Conservation (phyloP, 805 yeast genomes). For the Nakazawaea ambrosiae region DNA sequence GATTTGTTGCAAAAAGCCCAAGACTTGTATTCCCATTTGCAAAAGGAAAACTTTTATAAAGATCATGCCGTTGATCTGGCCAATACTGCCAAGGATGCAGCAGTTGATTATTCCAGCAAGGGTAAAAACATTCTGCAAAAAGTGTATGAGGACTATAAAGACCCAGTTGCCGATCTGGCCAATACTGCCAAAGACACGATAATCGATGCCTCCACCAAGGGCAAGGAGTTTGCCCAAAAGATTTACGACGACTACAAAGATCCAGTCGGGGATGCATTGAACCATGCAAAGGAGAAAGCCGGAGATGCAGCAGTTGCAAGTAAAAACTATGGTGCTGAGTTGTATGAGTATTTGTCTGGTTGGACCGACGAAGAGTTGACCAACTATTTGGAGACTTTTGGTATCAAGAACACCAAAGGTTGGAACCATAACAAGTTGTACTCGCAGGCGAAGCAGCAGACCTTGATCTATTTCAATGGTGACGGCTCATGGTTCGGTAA, state of each 20-base stretch:
- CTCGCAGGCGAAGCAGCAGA: slow-evolving; percentile 32
- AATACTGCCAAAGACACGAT: no score
- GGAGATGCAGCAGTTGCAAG: slow-evolving; percentile 12
- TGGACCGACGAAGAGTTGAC: slow-evolving; percentile 38
- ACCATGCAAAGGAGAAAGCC: slow-evolving; percentile 13
- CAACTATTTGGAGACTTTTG: slow-evolving; percentile 34
- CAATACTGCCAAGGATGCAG: slow-evolving; percentile 15
- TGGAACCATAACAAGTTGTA: slow-evolving; percentile 28
- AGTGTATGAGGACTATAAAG: slow-evolving; percentile 10
- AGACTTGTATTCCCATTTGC: slow-evolving; percentile 13
- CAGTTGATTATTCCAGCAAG: slow-evolving; percentile 16
- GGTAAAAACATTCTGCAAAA: slow-evolving; percentile 17
- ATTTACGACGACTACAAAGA: slow-evolving; percentile 10
- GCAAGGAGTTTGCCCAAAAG: slow-evolving; percentile 17
- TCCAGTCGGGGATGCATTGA: slow-evolving; percentile 11
- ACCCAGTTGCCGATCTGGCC: slow-evolving; percentile 11
- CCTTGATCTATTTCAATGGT: slow-evolving; percentile 17
- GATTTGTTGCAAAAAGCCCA: slow-evolving; percentile 18
- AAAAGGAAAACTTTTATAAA: slow-evolving; percentile 8
- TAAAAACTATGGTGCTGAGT: slow-evolving; percentile 11
- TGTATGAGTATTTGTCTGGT: slow-evolving; percentile 21
- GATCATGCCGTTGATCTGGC: slow-evolving; percentile 9
- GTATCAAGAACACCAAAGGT: slow-evolving; percentile 24
- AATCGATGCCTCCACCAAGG: slow-evolving; percentile 11
- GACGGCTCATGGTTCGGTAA: slow-evolving; percentile 10